Percentiles rank a stretch among this genome's conserved stretches.
phyloP scores from a whole-genome alignment of 192 early-diverging fungal genomes.

The Coemansia sp. region DNA sequence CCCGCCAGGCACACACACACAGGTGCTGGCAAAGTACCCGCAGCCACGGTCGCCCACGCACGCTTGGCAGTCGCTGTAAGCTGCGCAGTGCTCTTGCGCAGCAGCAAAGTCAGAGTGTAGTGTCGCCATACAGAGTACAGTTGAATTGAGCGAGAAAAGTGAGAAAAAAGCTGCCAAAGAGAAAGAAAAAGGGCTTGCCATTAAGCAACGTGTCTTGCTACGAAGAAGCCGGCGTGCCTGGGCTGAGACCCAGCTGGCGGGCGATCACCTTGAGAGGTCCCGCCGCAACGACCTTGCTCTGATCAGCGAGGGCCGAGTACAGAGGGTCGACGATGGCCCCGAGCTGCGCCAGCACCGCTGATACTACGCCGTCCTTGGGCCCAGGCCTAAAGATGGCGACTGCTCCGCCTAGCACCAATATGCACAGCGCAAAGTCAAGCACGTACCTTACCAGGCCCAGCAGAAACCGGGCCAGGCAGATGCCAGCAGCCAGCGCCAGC shows the following conservation, averaged over 20 bases:
- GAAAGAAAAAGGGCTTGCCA: too few species aligned
- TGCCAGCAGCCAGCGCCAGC: conserved; percentile 14
- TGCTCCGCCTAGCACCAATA: conserved; percentile 18
- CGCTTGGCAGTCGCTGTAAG: conserved; percentile 19
- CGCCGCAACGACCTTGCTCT: conserved; percentile 10
- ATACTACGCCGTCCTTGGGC: conserved; percentile 20
- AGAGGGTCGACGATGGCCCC: conserved; percentile 37
- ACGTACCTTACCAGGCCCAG: conserved; percentile 30
- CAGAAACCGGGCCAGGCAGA: conserved; percentile 15
- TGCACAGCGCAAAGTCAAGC: conserved; percentile 25
- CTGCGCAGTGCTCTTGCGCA: conserved; percentile 5
- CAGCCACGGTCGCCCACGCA: conserved; percentile 30
- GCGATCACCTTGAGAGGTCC: conserved; percentile 19
- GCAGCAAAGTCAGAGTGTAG: too few species aligned
- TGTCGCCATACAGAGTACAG: neutral
- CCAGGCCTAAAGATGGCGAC: conserved; percentile 31
- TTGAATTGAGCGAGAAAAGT: neutral
- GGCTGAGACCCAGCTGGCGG: conserved; percentile 19
- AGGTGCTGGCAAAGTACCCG: conserved; percentile 34
- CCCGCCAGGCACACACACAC: conserved; percentile 38
- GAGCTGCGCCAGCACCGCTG: conserved; percentile 24
- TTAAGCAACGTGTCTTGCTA: neutral
- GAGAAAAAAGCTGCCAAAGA: neutral
- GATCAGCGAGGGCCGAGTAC: conserved; percentile 29
- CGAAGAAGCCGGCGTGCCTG: conserved; percentile 7